Evolutionary conservation across 2,329 filamentous ascomycete species (phyloP).

Genomic region (Allantophomopsis cytisporea): DNA sequence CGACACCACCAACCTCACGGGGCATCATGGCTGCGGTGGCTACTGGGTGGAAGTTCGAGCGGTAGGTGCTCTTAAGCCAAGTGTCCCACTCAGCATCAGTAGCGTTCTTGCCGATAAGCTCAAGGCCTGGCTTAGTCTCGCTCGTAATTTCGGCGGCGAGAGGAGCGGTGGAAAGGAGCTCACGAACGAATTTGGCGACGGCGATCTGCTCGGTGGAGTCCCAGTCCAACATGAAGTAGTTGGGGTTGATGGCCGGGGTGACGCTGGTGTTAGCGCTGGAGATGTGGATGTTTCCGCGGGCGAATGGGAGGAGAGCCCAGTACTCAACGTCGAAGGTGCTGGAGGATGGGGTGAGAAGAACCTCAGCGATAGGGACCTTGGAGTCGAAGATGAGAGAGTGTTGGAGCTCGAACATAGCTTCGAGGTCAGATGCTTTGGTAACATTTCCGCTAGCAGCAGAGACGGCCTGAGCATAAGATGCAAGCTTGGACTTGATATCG

Average conservation of each 20-base stretch:
- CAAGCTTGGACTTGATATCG: slow-evolving; percentile 1
- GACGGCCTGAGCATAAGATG: slow-evolving; percentile 1
- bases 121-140: slow-evolving; percentile 7
- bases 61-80: slow-evolving; percentile 24
- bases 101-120: slow-evolving; percentile 22
- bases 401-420: slow-evolving; percentile 29
- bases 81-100: slow-evolving; percentile 19
- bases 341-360: slow-evolving; percentile 20
- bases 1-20: slow-evolving; percentile 21
- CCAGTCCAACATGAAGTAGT: slow-evolving; percentile 25
- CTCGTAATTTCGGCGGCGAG: slow-evolving; percentile 13
- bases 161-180: slow-evolving; percentile 32
- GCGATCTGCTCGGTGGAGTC: slow-evolving; percentile 45
- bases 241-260: slow-evolving; percentile 28
- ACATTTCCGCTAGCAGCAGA: slow-evolving; percentile 11
- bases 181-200: slow-evolving; percentile 52
- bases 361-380: slow-evolving; percentile 28
- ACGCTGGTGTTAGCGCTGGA: slow-evolving; percentile 23
- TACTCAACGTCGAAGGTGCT: slow-evolving; percentile 21
- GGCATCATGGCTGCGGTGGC: slow-evolving; percentile 25
- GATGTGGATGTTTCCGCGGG: slow-evolving; percentile 48
- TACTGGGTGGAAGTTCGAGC: slow-evolving; percentile 25
- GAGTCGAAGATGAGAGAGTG: slow-evolving; percentile 31
- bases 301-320: slow-evolving; percentile 34
- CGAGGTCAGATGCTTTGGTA: slow-evolving; percentile 15